Base-by-base conservation (phyloP, 1,284 basidiomycete species). In the Fistulinella staudtii region DNA sequence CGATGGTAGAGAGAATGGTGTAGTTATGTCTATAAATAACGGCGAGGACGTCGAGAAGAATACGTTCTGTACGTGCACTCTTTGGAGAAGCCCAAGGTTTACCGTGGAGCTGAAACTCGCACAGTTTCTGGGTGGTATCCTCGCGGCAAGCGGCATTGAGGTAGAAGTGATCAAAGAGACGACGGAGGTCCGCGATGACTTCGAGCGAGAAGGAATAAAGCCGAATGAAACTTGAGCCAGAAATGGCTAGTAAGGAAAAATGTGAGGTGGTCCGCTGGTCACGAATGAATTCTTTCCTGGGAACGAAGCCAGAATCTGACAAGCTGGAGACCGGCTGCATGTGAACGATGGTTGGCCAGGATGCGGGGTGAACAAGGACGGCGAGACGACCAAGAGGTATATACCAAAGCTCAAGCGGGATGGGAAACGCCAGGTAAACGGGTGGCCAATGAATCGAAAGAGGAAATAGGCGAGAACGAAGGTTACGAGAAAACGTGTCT, bases 51-150 rank as follows among this genome's bases (percentile, higher is more conserved):
- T 83, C 76, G 46, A 88, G 64, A 36, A 89, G 68, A 46, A 89
- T 75, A 51, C 76, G 79, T 63, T 89, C 86, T 21, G 83, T 75
- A 24, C 70, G 64, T 41, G 78, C 65, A 52, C 71, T 79, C 70
- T 85, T 88, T 39, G 82, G 67, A 52, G 72, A 80, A 28, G 75
- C 67, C 85, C 85, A 88, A 35, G 85, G 85, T 63, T 81, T 86
- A 20, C 77, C 78, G 27, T 77, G 73, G 28, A 88, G 70, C 22
- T 71, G 63, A 51, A 85, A 82, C 64, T 88, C 83, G 62, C 71
- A 79, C 49, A 83, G 71, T 50, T 77, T 77, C 40, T 81, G 75
- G n/a, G 64, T 51, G 0, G 67, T 53, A 57, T 83, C 77, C 63
- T 86, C 79, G 35, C 80, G 73, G 44, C 73, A 71, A 35, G 63